phyloP scores from a whole-genome alignment of 2,329 filamentous ascomycete genomes.

The Exophiala xenobiotica region DNA sequence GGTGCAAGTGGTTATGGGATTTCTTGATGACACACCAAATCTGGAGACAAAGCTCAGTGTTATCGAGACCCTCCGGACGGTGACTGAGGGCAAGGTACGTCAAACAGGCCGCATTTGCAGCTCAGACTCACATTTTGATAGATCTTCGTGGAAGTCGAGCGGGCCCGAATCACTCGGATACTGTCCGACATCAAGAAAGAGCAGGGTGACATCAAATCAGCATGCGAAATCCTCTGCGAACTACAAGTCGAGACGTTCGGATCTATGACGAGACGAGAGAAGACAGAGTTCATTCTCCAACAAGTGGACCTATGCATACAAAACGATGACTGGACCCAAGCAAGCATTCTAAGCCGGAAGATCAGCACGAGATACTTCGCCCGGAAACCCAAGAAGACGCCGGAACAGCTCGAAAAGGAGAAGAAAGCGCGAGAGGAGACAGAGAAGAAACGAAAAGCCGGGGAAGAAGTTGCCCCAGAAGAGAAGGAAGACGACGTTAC shows the following conservation, averaged over 20 bases:
- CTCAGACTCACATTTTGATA: conserved; percentile 34
- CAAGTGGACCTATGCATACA: conserved; percentile 95
- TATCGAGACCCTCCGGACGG: conserved; percentile 91
- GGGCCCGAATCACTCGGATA: conserved; percentile 90
- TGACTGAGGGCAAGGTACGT: conserved; percentile 88
- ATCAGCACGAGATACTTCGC: conserved; percentile 92
- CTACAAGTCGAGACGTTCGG: conserved; percentile 98
- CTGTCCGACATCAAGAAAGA: conserved; percentile 96
- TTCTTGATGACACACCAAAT: conserved; percentile 81
- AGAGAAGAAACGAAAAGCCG: conserved; percentile 74
- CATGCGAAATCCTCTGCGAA: conserved; percentile 91
- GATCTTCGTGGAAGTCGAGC: conserved; percentile 99
- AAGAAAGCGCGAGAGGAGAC: conserved; percentile 81
- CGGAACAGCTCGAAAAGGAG: conserved; percentile 87
- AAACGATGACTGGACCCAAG: conserved; percentile 93
- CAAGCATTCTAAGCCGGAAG: conserved; percentile 89
- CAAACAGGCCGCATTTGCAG: neutral
- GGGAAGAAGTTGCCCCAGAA: conserved; percentile 63
- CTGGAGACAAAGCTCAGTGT: conserved; percentile 85
- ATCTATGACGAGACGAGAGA: conserved; percentile 94
- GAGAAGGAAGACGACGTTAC: conserved; percentile 82
- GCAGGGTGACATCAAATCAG: conserved; percentile 86
- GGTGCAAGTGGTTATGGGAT: conserved; percentile 94
- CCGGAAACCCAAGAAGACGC: conserved; percentile 84
- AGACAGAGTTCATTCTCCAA: conserved; percentile 97